Evolutionary conservation across 1,284 basidiomycete genomes (phyloP), one percentile per base, ranked within the genome.

Genomic region (Malassezia vespertilionis): DNA sequence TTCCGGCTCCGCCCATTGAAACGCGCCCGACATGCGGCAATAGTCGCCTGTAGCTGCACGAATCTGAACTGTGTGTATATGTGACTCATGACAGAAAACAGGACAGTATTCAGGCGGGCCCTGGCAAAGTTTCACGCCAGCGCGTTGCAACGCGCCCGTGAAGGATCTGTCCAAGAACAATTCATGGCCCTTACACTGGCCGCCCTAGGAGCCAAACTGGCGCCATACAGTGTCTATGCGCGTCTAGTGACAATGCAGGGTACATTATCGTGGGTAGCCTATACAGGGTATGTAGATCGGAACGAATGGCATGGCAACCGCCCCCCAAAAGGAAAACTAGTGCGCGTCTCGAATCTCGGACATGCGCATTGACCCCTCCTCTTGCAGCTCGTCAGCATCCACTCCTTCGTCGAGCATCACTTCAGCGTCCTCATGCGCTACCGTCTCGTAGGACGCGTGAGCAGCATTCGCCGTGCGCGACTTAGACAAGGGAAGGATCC

Each of bases 401-500:
- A 6, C 21, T n/a, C 32, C 34, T 2, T 37, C 35, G 12, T 32
- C 21, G 18, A 44, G 33, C 21, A 36, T 28, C 6, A 22, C 42
- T 30, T 50, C 47, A 21, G 44, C 47, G n/a, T 31, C 40, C 23
- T 50, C 47, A 8, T 27, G 14, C 15, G 47, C 31, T 11, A 44
- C 33, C 6, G 31, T n/a, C 14, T 50, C 35, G 35, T 50, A 44
- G 22, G 39, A 43, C 7, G 46, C 46, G 44, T 49, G 46, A 12
- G 33, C 46, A 14, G 40, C 47, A 34, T 51, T 51, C 14, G 48
- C 48, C 9, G 37, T 26, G 22, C 42, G 42, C 33, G 48, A 51
- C 40, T 68, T 71, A 22, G 75, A 75, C 17, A 77, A 76, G 3
- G 86, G 84, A 33, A 95, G 80, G 14, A 81, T 76, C 60, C 84